Evolutionary conservation across 441 rosid genomes (phyloP).

Genomic region (Mallotus repandus): DNA sequence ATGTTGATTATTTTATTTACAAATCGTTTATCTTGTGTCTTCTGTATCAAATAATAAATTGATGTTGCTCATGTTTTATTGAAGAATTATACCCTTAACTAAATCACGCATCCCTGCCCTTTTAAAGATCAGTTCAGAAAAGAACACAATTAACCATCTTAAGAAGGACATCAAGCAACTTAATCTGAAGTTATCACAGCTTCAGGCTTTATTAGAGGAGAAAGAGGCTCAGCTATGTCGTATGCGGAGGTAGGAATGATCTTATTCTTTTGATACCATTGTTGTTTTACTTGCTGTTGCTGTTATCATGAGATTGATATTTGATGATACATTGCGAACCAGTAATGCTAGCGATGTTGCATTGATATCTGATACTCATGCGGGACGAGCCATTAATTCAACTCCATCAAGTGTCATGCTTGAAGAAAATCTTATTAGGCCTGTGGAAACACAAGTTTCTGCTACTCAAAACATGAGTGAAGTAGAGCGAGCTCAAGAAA

Average conservation of each 20-base stretch:
- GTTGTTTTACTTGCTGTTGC: slow-evolving; percentile 7
- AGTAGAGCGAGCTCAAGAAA: slow-evolving; percentile 31
- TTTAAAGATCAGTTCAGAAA: slow-evolving; percentile 61
- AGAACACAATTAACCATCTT: slow-evolving; percentile 43
- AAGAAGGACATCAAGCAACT: slow-evolving; percentile 60
- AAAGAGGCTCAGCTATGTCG: slow-evolving; percentile 49
- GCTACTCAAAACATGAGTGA: slow-evolving; percentile 21
- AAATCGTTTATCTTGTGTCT: too few relatives aligned
- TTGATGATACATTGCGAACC: slow-evolving; percentile 17
- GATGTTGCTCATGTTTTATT: slow-evolving; percentile 12
- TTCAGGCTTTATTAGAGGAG: slow-evolving; percentile 64
- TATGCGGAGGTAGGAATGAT: slow-evolving; percentile 44
- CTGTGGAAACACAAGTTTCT: slow-evolving; percentile 29
- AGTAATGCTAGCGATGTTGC: slow-evolving; percentile 38
- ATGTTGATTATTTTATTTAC: not conserved
- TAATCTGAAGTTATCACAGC: slow-evolving; percentile 55
- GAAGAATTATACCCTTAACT: slow-evolving; percentile 42
- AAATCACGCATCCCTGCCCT: slow-evolving; percentile 62
- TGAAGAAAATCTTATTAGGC: slow-evolving; percentile 34
- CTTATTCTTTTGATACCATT: slow-evolving; percentile 3
- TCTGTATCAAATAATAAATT: not conserved
- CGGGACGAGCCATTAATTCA: slow-evolving; percentile 33
- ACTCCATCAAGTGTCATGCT: slow-evolving; percentile 30
- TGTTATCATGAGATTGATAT: slow-evolving; percentile 4
- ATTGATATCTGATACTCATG: slow-evolving; percentile 27